Evolutionary conservation across 805 yeast species (phyloP), one percentile per base, ranked within the genome.

Genomic region (Nakazawaea molendinolei): DNA sequence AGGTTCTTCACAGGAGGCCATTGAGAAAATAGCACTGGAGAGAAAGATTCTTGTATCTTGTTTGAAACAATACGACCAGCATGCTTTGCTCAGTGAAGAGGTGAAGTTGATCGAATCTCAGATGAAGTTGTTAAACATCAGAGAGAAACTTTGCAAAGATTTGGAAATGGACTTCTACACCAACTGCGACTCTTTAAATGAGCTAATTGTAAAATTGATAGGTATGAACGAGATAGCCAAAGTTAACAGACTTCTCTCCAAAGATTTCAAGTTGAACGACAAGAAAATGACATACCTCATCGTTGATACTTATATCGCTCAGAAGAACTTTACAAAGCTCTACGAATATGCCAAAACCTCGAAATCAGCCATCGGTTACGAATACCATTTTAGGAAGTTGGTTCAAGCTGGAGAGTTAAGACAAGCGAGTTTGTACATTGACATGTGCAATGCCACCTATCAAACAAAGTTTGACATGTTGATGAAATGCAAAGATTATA

Each of bases 351-450:
- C 78, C 0, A 63, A 59, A 3, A 51, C 56, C 1, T 65, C 61
- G 30, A 79, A 74, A 42, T 74, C 92, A 0, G 82, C 85, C 0
- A 82, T 86, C 28, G 87, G 90, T 0, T 79, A 79, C 41, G 68
- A 66, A 41, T 77, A 81, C 1, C 77, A 86, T 44, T 82, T 65
- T 38, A 61, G 68, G 12, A 70, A 73, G 25, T 67, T 79, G 25
- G 48, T 71, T 27, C 65, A 63, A 37, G 62, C 69, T 4, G 83
- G 77, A 0, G 79, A 79, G 22, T 58, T 65, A 25, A 60, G 72
- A 16, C 77, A 77, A 33, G 85, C 90, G 1, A 67, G 78, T 0
- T 49, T 58, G 14, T 85, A 79, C 47, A 69, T 86, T 14, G 58
- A 64, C 13, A 57, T 74, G 55, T 76, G 84, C 45, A 59, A 58